Conservation (phyloP, 192 early-diverging fungal genomes). For the Dispira simplex region DNA sequence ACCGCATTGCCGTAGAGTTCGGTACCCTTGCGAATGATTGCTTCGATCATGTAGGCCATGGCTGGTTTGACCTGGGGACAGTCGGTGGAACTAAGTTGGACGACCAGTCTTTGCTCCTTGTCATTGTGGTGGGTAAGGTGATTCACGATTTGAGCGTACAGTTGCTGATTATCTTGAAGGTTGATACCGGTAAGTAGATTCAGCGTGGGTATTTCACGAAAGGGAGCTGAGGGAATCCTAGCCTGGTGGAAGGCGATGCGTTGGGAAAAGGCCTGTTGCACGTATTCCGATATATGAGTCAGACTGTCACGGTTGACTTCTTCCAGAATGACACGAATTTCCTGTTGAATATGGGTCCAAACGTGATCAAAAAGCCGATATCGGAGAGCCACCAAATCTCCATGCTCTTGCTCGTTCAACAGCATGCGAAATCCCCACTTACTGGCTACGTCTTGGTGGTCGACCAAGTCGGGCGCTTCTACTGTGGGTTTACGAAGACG, state of each 20-base stretch:
- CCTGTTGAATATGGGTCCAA: not conserved
- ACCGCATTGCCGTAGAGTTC: not conserved
- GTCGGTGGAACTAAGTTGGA: not conserved
- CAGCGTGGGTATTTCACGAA: not conserved
- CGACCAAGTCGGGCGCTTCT: too few species aligned
- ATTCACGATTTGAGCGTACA: not conserved
- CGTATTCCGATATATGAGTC: too few species aligned
- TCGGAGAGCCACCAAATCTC: not conserved
- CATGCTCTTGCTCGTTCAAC: not conserved
- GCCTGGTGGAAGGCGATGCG: too few species aligned
- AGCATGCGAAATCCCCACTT: not conserved
- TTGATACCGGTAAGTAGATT: conserved; percentile 1
- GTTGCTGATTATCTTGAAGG: conserved; percentile 1
- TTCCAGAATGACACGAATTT: not conserved
- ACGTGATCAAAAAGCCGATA: not conserved
- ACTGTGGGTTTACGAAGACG: too few species aligned
- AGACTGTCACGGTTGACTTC: not conserved
- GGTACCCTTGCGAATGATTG: not conserved
- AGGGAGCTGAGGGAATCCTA: not conserved
- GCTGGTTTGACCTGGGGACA: not conserved
- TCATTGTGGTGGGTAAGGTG: not conserved
- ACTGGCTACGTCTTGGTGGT: too few species aligned
- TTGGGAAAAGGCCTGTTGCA: too few species aligned
- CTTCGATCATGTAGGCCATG: not conserved
- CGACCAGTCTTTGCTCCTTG: not conserved